Conservation (phyloP, 371 early-diverging fungal genomes). For the Mucor mucedo region DNA sequence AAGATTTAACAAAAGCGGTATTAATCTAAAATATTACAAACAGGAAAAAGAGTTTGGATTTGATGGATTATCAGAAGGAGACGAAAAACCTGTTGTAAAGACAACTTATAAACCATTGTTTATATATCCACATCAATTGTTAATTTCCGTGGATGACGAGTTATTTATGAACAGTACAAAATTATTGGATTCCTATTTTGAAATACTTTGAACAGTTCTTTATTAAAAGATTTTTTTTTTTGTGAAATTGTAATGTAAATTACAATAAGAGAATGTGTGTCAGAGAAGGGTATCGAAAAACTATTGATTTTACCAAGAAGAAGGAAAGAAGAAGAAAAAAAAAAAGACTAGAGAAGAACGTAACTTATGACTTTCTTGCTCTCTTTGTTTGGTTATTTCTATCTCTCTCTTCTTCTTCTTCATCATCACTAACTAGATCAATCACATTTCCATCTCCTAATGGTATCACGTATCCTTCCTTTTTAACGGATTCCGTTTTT, state of each 20-base stretch:
- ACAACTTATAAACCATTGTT: constrained; percentile 17
- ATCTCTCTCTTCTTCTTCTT: neutral
- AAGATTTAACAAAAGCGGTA: neutral
- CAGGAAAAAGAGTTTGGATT: constrained; percentile 26
- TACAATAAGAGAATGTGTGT: neutral
- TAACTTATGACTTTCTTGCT: constrained; percentile 1
- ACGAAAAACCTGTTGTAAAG: constrained; percentile 19
- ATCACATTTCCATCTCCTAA: constrained; percentile 28
- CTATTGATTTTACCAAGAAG: no score
- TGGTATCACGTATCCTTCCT: neutral
- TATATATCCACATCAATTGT: constrained; percentile 25
- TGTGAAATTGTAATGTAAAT: neutral
- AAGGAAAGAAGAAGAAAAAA: neutral
- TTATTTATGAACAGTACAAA: constrained; percentile 4
- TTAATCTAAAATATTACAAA: neutral
- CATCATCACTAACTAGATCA: constrained; percentile 34
- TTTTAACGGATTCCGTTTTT: neutral
- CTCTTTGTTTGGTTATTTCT: constrained; percentile 1
- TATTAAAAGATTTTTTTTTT: neutral
- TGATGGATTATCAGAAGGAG: constrained; percentile 6
- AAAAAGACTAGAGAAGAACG: neutral
- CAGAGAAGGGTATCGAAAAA: neutral
- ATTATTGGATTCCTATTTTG: constrained; percentile 28
- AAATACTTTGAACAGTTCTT: constrained; percentile 4
- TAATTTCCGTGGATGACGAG: constrained; percentile 25